These are phyloP conservation scores for Didymella pinodella DNA, from an alignment of 2,329 filamentous ascomycete genomes.

Conservation along the genomic window DNA sequence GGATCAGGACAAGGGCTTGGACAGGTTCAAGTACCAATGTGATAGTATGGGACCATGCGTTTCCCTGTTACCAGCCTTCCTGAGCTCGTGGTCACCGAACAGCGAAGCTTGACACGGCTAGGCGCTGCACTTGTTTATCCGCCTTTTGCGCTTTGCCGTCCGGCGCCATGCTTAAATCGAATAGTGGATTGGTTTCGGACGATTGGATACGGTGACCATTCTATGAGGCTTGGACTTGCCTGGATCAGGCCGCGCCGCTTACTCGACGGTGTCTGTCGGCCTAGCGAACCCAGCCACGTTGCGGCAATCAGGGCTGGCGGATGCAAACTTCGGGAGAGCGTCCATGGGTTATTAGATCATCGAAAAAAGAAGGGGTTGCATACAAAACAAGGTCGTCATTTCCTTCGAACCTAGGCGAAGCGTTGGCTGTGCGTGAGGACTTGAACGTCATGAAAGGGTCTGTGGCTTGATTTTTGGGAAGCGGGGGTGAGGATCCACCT, in stretches of 20 bases:
- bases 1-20: constrained; percentile 13
- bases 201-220: constrained; percentile 17
- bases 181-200: constrained; percentile 12
- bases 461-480: constrained; percentile 9
- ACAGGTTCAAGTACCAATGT: constrained; percentile 19
- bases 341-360: constrained; percentile 1
- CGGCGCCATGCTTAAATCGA: constrained; percentile 19
- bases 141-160: constrained; percentile 15
- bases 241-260: constrained; percentile 18
- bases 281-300: constrained; percentile 19
- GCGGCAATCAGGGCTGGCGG: not conserved
- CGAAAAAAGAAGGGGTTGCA: constrained; percentile 3
- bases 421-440: not conserved
- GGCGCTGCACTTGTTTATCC: constrained; percentile 16
- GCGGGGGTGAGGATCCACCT: constrained; percentile 11
- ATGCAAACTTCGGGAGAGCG: not conserved
- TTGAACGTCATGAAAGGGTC: constrained; percentile 13
- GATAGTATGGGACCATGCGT: constrained; percentile 1
- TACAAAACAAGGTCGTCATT: not conserved
- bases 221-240: constrained; percentile 17
- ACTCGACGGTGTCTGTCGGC: constrained; percentile 16
- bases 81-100: constrained; percentile 20
- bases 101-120: constrained; percentile 18
- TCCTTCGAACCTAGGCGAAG: constrained; percentile 1
- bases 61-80: constrained; percentile 17